Evolutionary conservation across 1,139 yeast genomes (phyloP), one percentile per base, ranked within the genome.

Genomic region (Yamadazyma buinensis): DNA sequence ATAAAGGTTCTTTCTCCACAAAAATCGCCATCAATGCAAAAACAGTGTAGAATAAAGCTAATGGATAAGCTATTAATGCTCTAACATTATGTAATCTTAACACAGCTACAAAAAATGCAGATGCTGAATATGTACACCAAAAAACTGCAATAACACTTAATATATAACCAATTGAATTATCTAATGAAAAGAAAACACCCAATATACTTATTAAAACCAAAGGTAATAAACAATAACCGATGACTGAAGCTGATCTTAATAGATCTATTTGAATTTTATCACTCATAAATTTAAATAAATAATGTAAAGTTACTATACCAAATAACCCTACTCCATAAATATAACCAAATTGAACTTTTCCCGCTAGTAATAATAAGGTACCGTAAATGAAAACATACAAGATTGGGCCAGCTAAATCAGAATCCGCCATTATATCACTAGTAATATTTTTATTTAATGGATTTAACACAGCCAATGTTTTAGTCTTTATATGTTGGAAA

Each of bases 21-120:
- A 92, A 92, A 28, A 94, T 83, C 5, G 97, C 95, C 95, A 92
- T 88, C 47, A 94, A 72, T 23, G 97, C 96, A 70, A 94, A 94
- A 4, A 92, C 94, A 37, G 90, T 80, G 67, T 94, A 92, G 55
- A 92, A 92, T 65, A 92, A 79, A 13, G 85, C 82, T 51, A 92
- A 70, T 1, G 99, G 99, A 57, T 94, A 92, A 2, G 97, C 98
- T 43, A 92, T 85, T 46, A 92, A 74, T 7, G 85, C 82, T 51
- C 98, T 77, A 47, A 92, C 95, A 48, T 88, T 86, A 38, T 83
- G 80, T 43, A 94, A 70, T 51, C 81, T 86, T 51, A 92, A 68
- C 23, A 86, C 90, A 9, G 92, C 77, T 40, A 88, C 95, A 49
- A 94, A 86, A 54, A 92, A 86, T 1, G 96, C 97, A 13, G 95